Evolutionary conservation across 1,284 basidiomycete genomes (phyloP).

Genomic region (Ganoderma sinense): DNA sequence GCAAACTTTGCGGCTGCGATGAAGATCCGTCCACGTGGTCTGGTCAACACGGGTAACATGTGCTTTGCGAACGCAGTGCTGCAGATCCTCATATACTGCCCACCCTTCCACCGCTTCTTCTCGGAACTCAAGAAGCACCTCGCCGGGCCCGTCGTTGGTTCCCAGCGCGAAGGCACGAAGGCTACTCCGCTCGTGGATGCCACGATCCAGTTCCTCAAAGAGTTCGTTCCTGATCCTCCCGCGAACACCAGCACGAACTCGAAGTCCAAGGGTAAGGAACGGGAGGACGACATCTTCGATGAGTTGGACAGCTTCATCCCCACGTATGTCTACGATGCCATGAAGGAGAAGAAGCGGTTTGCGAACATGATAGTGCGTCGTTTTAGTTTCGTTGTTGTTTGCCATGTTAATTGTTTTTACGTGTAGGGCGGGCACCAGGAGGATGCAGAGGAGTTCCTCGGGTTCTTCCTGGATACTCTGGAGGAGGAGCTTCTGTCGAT

Average conservation of each 20-base stretch:
- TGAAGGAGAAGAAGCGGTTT: conserved; percentile 94
- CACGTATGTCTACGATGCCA: conserved; percentile 92
- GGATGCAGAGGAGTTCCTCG: conserved; percentile 98
- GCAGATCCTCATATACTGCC: conserved; percentile 90
- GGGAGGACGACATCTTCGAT: conserved; percentile 47
- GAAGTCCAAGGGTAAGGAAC: conserved; percentile 47
- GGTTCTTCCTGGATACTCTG: conserved; percentile 94
- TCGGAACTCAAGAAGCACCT: conserved; percentile 69
- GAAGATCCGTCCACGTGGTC: conserved; percentile 75
- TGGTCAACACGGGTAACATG: conserved; percentile 97
- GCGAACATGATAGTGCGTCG: conserved; percentile 87
- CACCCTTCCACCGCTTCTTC: conserved; percentile 87
- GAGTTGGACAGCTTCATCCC: conserved; percentile 84
- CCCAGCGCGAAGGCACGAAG: conserved; percentile 48
- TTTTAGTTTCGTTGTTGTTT: neutral
- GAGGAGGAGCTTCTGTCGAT: conserved; percentile 91
- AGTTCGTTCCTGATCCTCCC: conserved; percentile 62
- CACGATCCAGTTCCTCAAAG: conserved; percentile 81
- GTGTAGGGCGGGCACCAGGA: conserved; percentile 91
- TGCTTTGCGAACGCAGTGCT: conserved; percentile 97
- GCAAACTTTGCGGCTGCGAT: conserved; percentile 35
- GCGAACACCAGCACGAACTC: conserved; percentile 41
- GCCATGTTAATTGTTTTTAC: conserved; percentile 2
- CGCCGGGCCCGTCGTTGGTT: conserved; percentile 39
- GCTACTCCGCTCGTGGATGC: conserved; percentile 87